Evolutionary conservation across 176 grass and related monocot species (phyloP).

Genomic region (Bothriochloa decipiens): DNA sequence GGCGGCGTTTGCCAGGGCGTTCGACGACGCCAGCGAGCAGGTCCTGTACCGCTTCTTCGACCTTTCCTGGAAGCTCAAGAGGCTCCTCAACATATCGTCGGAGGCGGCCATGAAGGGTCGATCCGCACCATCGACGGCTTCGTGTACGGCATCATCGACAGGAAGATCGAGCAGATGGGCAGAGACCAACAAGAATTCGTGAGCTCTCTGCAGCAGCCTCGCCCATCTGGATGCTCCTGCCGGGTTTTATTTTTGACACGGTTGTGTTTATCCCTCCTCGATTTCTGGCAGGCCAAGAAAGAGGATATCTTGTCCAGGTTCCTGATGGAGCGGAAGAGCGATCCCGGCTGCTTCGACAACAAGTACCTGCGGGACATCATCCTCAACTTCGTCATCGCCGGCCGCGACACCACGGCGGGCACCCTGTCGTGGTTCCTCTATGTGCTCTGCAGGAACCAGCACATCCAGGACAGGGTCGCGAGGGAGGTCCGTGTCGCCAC

Average conservation of each 20-base stretch:
- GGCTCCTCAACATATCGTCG: constrained; percentile 58
- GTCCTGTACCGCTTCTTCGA: constrained; percentile 63
- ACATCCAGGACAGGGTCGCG: constrained; percentile 50
- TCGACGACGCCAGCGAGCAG: constrained; percentile 70
- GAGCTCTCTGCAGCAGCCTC: constrained; percentile 7
- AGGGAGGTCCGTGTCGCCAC: constrained; percentile 53
- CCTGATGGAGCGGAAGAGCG: constrained; percentile 51
- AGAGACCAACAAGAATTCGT: constrained; percentile 51
- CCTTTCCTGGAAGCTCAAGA: constrained; percentile 68
- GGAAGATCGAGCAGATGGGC: constrained; percentile 48
- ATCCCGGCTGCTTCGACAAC: constrained; percentile 45
- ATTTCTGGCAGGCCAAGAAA: constrained; percentile 51
- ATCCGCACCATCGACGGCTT: constrained; percentile 63
- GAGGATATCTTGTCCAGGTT: constrained; percentile 79
- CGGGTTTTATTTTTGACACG: too few relatives aligned
- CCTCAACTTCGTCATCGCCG: constrained; percentile 74
- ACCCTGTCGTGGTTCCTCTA: constrained; percentile 74
- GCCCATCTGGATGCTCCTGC: too few relatives aligned
- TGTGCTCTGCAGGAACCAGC: constrained; percentile 49
- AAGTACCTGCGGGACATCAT: constrained; percentile 81
- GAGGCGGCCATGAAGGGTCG: constrained; percentile 65
- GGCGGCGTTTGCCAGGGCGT: constrained; percentile 63
- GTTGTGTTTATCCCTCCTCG: not conserved
- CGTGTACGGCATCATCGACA: constrained; percentile 59
- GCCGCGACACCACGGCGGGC: constrained; percentile 73